Evolutionary conservation across 1,139 yeast species (phyloP).

Genomic region (Yamadazyma dushanensis): DNA sequence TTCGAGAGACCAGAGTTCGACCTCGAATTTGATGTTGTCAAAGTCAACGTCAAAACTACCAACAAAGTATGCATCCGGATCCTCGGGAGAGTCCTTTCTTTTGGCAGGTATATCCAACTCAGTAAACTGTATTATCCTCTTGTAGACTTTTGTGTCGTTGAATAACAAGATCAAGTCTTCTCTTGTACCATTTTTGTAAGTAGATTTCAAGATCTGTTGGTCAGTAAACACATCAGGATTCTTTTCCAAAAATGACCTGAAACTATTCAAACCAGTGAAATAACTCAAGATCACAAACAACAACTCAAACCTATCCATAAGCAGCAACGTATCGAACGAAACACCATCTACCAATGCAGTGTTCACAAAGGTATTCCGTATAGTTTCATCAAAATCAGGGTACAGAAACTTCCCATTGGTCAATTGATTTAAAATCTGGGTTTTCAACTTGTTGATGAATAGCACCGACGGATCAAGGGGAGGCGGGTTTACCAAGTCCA

Average conservation of each 20-base stretch:
- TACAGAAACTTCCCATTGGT: constrained; percentile 12
- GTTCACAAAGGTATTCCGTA: constrained; percentile 36
- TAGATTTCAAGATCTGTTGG: constrained; percentile 27
- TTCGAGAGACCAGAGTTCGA: constrained; percentile 33
- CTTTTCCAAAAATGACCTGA: constrained; percentile 46
- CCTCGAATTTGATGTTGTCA: constrained; percentile 27
- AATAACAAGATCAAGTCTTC: constrained; percentile 39
- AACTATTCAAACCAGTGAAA: constrained; percentile 35
- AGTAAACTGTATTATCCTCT: constrained; percentile 33
- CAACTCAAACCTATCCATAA: constrained; percentile 48
- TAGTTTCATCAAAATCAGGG: constrained; percentile 14
- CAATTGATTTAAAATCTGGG: constrained; percentile 32
- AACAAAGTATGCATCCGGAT: constrained; percentile 30
- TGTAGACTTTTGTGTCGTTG: constrained; percentile 47
- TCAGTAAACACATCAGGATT: constrained; percentile 27
- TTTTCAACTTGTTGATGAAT: constrained; percentile 43
- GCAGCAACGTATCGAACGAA: constrained; percentile 36
- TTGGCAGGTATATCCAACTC: constrained; percentile 41
- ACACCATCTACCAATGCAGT: constrained; percentile 34
- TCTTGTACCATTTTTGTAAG: constrained; percentile 15
- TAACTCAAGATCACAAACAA: constrained; percentile 42
- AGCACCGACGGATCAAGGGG: constrained; percentile 35
- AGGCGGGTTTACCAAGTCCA: constrained; percentile 37
- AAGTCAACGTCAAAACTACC: constrained; percentile 33
- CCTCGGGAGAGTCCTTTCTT: constrained; percentile 34